Evolutionary conservation across 768 basidiomycete species (phyloP).

Genomic region (Mycena amicta): DNA sequence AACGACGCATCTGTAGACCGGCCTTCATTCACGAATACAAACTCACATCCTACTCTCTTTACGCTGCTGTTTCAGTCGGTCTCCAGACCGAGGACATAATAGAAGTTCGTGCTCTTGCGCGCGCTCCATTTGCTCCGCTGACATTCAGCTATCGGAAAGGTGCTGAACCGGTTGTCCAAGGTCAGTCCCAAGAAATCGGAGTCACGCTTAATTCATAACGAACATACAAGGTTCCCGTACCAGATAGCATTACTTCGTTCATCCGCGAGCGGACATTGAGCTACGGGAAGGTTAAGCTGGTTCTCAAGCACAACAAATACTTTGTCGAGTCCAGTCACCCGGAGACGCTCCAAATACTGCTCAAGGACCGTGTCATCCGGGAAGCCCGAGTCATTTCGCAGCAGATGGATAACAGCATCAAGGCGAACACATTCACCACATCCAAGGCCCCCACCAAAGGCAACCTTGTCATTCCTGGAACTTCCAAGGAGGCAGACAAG

Average conservation of each 20-base stretch:
- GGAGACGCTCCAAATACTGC: conserved; percentile 83
- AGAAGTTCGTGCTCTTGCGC: conserved; percentile 67
- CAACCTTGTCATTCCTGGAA: conserved; percentile 85
- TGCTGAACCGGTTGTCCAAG: conserved; percentile 82
- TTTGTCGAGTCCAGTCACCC: conserved; percentile 96
- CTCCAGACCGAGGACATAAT: conserved; percentile 98
- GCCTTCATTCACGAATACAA: conserved; percentile 99
- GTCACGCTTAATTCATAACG: neutral
- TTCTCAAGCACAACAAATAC: conserved; percentile 97
- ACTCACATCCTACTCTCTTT: conserved; percentile 95
- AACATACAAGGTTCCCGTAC: conserved; percentile 89
- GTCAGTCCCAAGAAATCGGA: conserved; percentile 39
- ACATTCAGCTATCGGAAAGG: too few relatives aligned
- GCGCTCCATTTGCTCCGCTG: too few relatives aligned
- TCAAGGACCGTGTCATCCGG: conserved; percentile 85
- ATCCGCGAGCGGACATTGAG: conserved; percentile 94
- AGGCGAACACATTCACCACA: conserved; percentile 74
- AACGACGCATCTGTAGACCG: conserved; percentile 60
- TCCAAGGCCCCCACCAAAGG: conserved; percentile 83
- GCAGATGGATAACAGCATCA: conserved; percentile 74
- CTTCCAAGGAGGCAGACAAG: conserved; percentile 71
- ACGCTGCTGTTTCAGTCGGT: conserved; percentile 98
- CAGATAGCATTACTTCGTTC: conserved; percentile 79
- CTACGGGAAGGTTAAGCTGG: conserved; percentile 98
- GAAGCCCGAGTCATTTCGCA: conserved; percentile 79